Evolutionary conservation across 2,329 filamentous ascomycete species (phyloP), one percentile per base, ranked within the genome.

Genomic region (Talaromyces islandicus): DNA sequence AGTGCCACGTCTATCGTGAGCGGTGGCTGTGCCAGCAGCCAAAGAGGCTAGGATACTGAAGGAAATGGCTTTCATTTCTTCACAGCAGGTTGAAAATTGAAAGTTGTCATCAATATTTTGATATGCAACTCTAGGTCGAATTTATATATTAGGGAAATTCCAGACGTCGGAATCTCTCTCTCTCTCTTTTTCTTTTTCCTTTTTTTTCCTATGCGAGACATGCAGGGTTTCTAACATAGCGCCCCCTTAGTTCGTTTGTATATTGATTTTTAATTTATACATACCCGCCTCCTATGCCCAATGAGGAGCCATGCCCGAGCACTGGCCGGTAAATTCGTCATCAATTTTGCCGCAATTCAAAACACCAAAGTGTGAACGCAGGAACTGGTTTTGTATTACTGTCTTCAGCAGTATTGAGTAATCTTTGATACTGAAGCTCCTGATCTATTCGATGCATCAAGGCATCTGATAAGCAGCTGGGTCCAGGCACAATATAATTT

Each of bases 1-100:
- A 43, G 74, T 74, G 9, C 71, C 79, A 51, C 81, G 77, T 11
- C 46, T 30, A n/a, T 41, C n/a, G 14, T 51, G 48, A 58, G 46
- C n/a, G 17, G 19, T 21, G 24, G 14, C 24, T n/a, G 48, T 4
- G 7, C 9, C 43, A 48, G 43, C 21, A 48, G 43, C 43, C 48
- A 51, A 29, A 51, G 48, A 25, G 19, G 24, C 24, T 14, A 51
- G 21, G 21, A 19, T 19, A 21, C 48, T 51, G 25, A 51, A 27
- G 25, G 11, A 11, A 5, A 17, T 29, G 25, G 9, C 2, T 21
- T 19, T 46, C 17, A 46, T 46, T 21, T 19, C 41, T 43, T 43
- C 38, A 35, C 30, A 6, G 32, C 41, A n/a, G 38, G 7, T 21
- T 43, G 35, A n/a, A 30, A 30, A 32, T 32, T 12, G n/a, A 10